phyloP scores from a whole-genome alignment of 805 yeast species.

The Hanseniaspora meyeri region DNA sequence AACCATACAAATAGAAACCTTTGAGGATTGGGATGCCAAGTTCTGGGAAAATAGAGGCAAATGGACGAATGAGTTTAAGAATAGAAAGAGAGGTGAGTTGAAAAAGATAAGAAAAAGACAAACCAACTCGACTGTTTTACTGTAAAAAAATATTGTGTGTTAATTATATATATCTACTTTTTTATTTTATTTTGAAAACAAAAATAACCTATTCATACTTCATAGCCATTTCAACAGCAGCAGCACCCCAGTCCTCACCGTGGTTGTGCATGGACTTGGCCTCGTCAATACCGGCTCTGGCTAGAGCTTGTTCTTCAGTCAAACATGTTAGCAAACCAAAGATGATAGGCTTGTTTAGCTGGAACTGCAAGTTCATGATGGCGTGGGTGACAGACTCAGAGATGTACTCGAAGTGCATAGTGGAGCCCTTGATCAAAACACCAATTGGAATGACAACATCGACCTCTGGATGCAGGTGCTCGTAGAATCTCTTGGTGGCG shows the following conservation, averaged over 20 bases:
- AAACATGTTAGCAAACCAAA: conserved; percentile 89
- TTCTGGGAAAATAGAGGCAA: conserved; percentile 79
- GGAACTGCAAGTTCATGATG: conserved; percentile 68
- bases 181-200: too few relatives aligned
- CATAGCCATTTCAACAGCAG: conserved; percentile 88
- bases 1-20: conserved; percentile 27
- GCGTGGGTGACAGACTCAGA: conserved; percentile 80
- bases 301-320: conserved; percentile 86
- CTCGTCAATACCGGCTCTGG: conserved; percentile 80
- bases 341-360: conserved; percentile 63
- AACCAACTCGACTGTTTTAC: conserved; percentile 6
- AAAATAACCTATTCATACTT: conserved; percentile 26
- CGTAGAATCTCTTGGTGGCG: conserved; percentile 42
- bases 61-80: conserved; percentile 61
- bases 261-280: conserved; percentile 66
- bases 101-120: conserved; percentile 42
- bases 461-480: conserved; percentile 33
- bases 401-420: conserved; percentile 97
- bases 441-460: conserved; percentile 93
- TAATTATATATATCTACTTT: neutral
- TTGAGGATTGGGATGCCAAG: conserved; percentile 52
- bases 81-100: conserved; percentile 59
- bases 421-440: conserved; percentile 85
- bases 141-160: conserved; percentile 8
- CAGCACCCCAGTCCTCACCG: conserved; percentile 98